These are phyloP conservation scores for Mycena amicta DNA, from an alignment of 768 basidiomycete species.

Conservation along the genomic window DNA sequence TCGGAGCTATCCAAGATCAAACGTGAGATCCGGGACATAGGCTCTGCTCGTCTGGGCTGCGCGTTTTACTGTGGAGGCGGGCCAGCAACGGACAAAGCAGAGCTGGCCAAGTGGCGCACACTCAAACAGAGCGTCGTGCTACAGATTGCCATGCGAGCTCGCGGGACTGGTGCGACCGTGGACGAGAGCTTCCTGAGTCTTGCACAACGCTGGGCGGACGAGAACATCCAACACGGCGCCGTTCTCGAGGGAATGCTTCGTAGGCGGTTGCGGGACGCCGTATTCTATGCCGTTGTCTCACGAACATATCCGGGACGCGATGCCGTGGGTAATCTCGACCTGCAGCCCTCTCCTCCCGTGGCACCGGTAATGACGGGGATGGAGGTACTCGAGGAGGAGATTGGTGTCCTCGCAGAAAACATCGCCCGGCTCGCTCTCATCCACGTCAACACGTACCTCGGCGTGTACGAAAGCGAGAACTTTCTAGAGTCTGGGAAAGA, in stretches of 20 bases:
- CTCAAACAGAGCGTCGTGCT: constrained; percentile 69
- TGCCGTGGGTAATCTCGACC: constrained; percentile 31
- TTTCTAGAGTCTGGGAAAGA: constrained; percentile 39
- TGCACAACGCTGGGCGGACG: constrained; percentile 72
- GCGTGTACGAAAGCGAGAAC: constrained; percentile 73
- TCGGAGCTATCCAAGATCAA: constrained; percentile 63
- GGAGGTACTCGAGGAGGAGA: constrained; percentile 73
- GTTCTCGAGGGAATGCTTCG: constrained; percentile 62
- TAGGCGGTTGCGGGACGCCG: constrained; percentile 62
- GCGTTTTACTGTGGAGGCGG: constrained; percentile 47
- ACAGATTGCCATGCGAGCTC: constrained; percentile 74
- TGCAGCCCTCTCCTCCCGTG: constrained; percentile 19
- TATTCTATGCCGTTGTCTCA: constrained; percentile 62
- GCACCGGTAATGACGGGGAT: constrained; percentile 53
- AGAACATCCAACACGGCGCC: constrained; percentile 64
- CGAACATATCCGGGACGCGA: constrained; percentile 52
- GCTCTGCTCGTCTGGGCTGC: constrained; percentile 60
- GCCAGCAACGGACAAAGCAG: constrained; percentile 30
- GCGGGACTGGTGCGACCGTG: constrained; percentile 19
- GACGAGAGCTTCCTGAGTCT: constrained; percentile 57
- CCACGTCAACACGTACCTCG: constrained; percentile 75
- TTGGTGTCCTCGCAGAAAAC: constrained; percentile 67
- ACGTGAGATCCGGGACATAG: constrained; percentile 75
- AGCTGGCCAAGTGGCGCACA: constrained; percentile 53
- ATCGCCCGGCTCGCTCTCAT: constrained; percentile 72